phyloP scores from a whole-genome alignment of 345 rosid species.

The Eucalyptus viminalis region DNA sequence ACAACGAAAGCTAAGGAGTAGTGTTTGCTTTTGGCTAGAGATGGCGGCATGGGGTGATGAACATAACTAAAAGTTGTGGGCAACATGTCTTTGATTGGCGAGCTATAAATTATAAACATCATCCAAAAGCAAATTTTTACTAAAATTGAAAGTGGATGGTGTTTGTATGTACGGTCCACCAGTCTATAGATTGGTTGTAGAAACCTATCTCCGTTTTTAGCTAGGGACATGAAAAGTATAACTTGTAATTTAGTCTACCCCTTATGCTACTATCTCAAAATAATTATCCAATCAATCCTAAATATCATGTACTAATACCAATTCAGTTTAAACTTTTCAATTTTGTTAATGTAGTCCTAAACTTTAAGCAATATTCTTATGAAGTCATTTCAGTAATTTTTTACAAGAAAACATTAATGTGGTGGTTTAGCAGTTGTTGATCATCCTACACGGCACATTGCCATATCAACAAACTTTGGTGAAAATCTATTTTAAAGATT shows the following conservation, averaged over 20 bases:
- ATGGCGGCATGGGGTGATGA: neutral
- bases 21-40: neutral
- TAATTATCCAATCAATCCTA: too few relatives aligned
- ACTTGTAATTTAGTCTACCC: too few relatives aligned
- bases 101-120: neutral
- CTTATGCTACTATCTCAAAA: fast-evolving
- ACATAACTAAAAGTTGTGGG: neutral
- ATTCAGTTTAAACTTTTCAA: neutral
- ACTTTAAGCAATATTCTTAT: too few relatives aligned
- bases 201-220: neutral
- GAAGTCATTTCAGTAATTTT: fast-evolving
- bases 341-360: too few relatives aligned
- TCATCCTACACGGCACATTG: fast-evolving
- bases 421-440: fast-evolving
- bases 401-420: too few relatives aligned
- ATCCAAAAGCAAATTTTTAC: neutral
- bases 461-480: fast-evolving
- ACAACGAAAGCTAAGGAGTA: neutral
- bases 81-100: neutral
- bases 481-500: fast-evolving
- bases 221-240: neutral
- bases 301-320: too few relatives aligned
- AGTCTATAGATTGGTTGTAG: neutral
- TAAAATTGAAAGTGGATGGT: neutral
- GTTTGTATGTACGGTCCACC: neutral